Percentiles rank a stretch among this genome's conserved stretches.
phyloP scores from a whole-genome alignment of 2,329 filamentous ascomycete species.

The Alternaria rosae region DNA sequence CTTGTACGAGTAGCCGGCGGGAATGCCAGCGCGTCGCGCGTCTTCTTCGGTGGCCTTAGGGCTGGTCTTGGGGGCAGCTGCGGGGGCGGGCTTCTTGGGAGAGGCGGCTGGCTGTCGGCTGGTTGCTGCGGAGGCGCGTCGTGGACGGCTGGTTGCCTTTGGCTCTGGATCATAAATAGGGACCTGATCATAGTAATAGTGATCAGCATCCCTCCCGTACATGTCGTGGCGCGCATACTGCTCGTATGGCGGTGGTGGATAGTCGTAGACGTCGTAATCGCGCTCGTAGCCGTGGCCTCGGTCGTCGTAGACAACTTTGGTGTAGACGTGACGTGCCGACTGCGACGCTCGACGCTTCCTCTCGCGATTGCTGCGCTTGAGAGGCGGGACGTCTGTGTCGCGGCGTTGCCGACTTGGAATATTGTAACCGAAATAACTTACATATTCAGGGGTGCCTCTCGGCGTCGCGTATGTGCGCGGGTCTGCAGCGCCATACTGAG shows the following conservation, averaged over 20 bases:
- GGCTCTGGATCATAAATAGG: conserved; percentile 55
- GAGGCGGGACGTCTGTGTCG: conserved; percentile 48
- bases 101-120: conserved; percentile 51
- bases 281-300: conserved; percentile 57
- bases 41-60: conserved; percentile 70
- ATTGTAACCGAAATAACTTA: conserved; percentile 65
- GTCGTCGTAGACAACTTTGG: conserved; percentile 64
- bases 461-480: conserved; percentile 56
- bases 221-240: conserved; percentile 62
- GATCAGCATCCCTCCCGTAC: conserved; percentile 63
- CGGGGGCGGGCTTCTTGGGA: conserved; percentile 44
- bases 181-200: conserved; percentile 58
- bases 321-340: conserved; percentile 62
- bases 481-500: conserved; percentile 51
- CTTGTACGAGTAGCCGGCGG: conserved; percentile 90
- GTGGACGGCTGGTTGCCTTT: conserved; percentile 58
- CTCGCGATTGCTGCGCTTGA: conserved; percentile 52
- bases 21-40: conserved; percentile 72
- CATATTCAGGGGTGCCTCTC: conserved; percentile 67
- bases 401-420: conserved; percentile 52
- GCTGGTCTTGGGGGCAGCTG: conserved; percentile 38
- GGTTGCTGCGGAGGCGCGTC: conserved; percentile 63
- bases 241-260: conserved; percentile 58
- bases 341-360: conserved; percentile 61
- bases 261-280: conserved; percentile 55